Base-by-base conservation (phyloP, 2,329 filamentous ascomycete species). In the Fusarium graminum region DNA sequence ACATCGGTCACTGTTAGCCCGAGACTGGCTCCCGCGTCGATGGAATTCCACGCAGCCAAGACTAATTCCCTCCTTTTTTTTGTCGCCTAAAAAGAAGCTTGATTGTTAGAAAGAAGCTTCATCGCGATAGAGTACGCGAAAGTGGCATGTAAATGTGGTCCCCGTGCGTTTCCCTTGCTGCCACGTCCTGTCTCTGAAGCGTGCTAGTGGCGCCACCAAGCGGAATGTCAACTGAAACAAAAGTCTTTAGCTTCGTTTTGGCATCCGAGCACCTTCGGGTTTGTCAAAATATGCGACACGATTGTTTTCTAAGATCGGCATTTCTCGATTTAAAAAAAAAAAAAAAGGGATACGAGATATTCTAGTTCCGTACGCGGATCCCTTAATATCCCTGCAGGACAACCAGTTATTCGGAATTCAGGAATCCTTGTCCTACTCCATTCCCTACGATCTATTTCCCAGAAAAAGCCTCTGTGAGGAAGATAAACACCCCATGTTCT, bases 51-150 rank as follows among this genome's bases (percentile, higher is more conserved):
- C 30, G 17, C 22, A 22, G 28, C 28, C 22, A n/a, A 41, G 36
- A 42, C 41, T 41, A 38, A 52, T 43, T 40, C 42, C 36, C 14
- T 7, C 10, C 29, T 14, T 19, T 12, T 12, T 36, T n/a, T 7
- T 42, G 16, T 4, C 14, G 8, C 25, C 29, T 45, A 0, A 22
- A n/a, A 6, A 7, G 22, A 13, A 29, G 11, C 46, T 36, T 36
- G 17, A 29, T 34, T 30, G 14, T 4, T 62, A 62, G 62, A 65
- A 65, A 62, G 28, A 65, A 65, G 62, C 62, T 65, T 65, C 32
- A 56, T 41, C 62, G 34, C n/a, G 28, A 29, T 29, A 29, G 28
- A 29, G 28, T 12, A 29, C 28, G 11, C 22, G 28, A 3, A 13
- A 60, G 45, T 53, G 55, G 45, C 45, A 60, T 7, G 11, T 25